Evolutionary conservation across 2,329 filamentous ascomycete genomes (phyloP).

Genomic region (Emericellopsis atlantica): DNA sequence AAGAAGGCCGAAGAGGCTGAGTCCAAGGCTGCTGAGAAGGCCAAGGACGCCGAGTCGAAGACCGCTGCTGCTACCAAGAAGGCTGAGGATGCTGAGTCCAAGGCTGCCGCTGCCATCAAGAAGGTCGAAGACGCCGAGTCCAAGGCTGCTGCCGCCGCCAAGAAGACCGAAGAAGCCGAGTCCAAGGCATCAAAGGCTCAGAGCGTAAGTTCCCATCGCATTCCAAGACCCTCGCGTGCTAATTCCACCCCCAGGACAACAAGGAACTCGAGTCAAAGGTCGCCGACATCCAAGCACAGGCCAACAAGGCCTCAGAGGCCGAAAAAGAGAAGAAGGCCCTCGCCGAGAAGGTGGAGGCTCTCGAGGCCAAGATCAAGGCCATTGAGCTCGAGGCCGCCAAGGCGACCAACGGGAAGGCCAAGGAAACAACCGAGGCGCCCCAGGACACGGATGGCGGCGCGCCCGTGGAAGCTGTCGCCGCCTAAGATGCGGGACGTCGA

Average conservation of each 20-base stretch:
- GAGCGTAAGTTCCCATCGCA: background rate
- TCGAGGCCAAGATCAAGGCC: background rate
- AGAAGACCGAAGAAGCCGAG: background rate
- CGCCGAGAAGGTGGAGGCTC: background rate
- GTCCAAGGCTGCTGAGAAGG: background rate
- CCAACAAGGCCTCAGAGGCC: background rate
- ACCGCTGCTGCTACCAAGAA: background rate
- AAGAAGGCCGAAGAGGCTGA: background rate
- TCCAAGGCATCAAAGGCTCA: background rate
- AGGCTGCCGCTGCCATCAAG: background rate
- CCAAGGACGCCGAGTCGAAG: background rate
- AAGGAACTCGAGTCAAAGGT: background rate
- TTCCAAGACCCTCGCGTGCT: no score
- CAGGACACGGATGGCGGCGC: background rate
- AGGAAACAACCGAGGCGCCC: background rate
- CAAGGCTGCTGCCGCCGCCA: background rate
- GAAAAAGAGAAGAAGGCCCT: background rate
- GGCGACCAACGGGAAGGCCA: background rate
- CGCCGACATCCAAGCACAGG: background rate
- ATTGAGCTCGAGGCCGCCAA: background rate
- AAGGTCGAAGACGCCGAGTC: slow-evolving; percentile 1
- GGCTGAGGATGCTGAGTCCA: background rate
- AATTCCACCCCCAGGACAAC: background rate
- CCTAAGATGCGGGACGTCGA: no score
- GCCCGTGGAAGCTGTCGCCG: background rate